Base-by-base conservation (phyloP, 1,284 basidiomycete genomes). In the Trametes polyzona region DNA sequence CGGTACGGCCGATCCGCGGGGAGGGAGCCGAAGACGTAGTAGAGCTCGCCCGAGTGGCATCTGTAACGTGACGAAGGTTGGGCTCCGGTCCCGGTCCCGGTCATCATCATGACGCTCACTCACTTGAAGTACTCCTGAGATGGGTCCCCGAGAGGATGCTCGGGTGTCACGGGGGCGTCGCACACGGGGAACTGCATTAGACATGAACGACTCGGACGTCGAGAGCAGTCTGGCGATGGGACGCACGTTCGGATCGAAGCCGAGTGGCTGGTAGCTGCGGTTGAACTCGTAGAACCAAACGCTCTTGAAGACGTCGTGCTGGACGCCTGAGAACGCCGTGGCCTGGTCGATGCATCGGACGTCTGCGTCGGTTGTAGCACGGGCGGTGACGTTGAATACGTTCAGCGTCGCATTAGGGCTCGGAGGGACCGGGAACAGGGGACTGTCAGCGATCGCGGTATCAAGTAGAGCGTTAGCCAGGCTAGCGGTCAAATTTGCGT, bases 311-410 rank as follows among this genome's bases (percentile, higher is more conserved):
- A 75, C 58, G 46, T 69, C 57, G 60, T 75, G 69, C 43, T 69
- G 65, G 30, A 74, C 52, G 16, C 66, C 73, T 2, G 73, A 71
- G 44, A 67, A 65, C 2, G 69, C 71, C 1, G 73, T 73, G 9
- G 76, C 74, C 47, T 76, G 73, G 57, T 76, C 76, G 11, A 78
- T 57, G 52, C 76, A 78, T 14, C 74, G 69, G 67, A 76, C 75
- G 47, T 72, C 67, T 27, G 65, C 58, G 56, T 77, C 74, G 1
- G 75, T 76, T 2, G 70, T 67, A 12, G 69, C 66, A 6, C 71
- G 62, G 1, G 73, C 65, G 8, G 74, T 73, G 26, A 75, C 67
- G 49, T 76, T 76, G 69, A 75, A 76, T 2, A 72, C 61, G 43
- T 74, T 66, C 40, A 70, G 63, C 4, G 73, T 70, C 5, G 57